Base-by-base conservation (phyloP, 1,284 basidiomycete species). In the Pulchroboletus neoregius region DNA sequence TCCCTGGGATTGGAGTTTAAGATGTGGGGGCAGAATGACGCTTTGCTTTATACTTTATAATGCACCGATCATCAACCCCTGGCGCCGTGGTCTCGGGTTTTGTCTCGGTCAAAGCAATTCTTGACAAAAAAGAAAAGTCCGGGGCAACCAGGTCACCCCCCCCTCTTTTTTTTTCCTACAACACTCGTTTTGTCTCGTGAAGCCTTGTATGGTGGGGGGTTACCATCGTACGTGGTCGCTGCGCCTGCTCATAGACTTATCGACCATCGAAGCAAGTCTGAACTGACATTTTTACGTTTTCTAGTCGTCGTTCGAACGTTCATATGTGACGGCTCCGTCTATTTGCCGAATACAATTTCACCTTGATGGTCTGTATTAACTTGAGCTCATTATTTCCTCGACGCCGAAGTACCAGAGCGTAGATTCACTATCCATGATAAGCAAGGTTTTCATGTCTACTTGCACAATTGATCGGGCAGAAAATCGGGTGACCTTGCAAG, bases 331-430 rank as follows among this genome's bases (percentile, higher is more conserved):
- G 30, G n/a, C 7, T 8, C 30, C 30, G 30, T 9, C 12, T 15
- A 43, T 40, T 42, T 26, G 15, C 33, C 16, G 37, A 27, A 34
- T 39, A 35, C 31, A 27, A 23, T 45, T 44, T 56, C n/a, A 28
- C 11, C 30, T 7, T 23, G 2, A 31, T 32, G 37, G 44, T 39
- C 20, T 13, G 27, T 42, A 37, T 52, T 31, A 1, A 1, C 6
- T 30, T 2, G 22, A 15, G 32, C 28, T 24, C 33, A 43, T 43
- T 6, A 36, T 39, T 28, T 7, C 32, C 20, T 30, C 18, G 8
- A 13, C 22, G 20, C 53, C 34, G 43, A 43, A 20, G 18, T 13
- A 39, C 11, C 16, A 34, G n/a, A 36, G 34, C 16, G n/a, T 33
- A 10, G 12, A 18, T 18, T 18, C 15, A 20, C 6, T 11, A 12